Percentiles rank a stretch among this genome's conserved stretches.
Conservation (phyloP, 2,329 filamentous ascomycete genomes). For the Thelonectria blattea region DNA sequence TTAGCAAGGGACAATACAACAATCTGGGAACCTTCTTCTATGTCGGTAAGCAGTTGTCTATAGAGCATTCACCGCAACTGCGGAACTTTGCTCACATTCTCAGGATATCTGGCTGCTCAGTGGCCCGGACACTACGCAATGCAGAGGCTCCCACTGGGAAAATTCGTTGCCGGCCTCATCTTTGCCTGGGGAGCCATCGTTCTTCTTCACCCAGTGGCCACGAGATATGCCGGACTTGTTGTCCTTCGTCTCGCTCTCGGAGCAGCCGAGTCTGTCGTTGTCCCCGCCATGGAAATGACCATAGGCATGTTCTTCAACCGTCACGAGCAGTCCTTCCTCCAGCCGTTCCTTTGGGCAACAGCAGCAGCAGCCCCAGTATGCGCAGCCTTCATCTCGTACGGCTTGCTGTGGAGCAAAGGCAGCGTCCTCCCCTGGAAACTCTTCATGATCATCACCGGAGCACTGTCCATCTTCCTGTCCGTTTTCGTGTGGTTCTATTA, state of each 20-base stretch:
- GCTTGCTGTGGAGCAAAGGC: conserved; percentile 45
- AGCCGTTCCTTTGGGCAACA: conserved; percentile 43
- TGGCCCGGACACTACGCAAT: conserved; percentile 49
- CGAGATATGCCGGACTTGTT: conserved; percentile 44
- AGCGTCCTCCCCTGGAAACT: conserved; percentile 46
- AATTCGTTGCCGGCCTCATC: conserved; percentile 42
- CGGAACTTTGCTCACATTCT: too few species aligned
- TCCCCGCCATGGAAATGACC: conserved; percentile 49
- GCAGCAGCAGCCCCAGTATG: conserved; percentile 45
- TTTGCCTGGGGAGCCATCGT: conserved; percentile 46
- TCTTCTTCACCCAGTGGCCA: conserved; percentile 46
- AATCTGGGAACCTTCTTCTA: conserved; percentile 51
- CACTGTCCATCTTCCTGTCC: conserved; percentile 43
- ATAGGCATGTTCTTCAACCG: conserved; percentile 49
- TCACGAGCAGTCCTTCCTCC: conserved; percentile 42
- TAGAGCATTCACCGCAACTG: neutral
- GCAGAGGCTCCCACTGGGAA: conserved; percentile 46
- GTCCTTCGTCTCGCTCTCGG: conserved; percentile 46
- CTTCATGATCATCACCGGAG: conserved; percentile 47
- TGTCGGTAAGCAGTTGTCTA: conserved; percentile 40
- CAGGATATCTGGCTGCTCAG: conserved; percentile 46
- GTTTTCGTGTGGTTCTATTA: conserved; percentile 45
- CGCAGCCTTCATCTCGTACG: conserved; percentile 48
- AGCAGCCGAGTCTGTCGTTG: conserved; percentile 44
- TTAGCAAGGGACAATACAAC: conserved; percentile 46